Evolutionary conservation across 176 grass and related monocot genomes (phyloP), one percentile per base, ranked within the genome.

Genomic region (Oryza rufipogon): DNA sequence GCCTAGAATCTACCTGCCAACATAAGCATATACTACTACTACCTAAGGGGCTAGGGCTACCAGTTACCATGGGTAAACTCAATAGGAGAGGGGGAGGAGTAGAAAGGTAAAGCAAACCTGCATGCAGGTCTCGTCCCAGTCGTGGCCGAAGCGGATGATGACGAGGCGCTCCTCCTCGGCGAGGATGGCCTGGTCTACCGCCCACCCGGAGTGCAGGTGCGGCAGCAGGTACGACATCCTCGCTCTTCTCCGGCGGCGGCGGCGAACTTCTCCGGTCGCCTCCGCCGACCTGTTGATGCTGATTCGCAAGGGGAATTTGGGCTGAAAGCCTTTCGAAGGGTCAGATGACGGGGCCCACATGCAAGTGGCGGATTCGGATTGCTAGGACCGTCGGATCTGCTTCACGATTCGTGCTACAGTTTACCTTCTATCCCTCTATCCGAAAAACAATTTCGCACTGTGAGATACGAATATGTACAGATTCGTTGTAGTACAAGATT

Each of bases 101-200:
- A 56, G 17, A 5, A 56, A 56, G 5, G 16, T 38, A 39, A 32
- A 32, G 38, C 34, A 6, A 39, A 95, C 93, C 91, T 96, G 96
- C 91, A 99, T 99, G 36, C 96, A 99, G 16, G 96, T 99, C 83
- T 99, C 93, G 81, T 99, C 96, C 93, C 93, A 99, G 81, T 99
- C 91, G 77, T 99, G 96, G 86, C 96, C 96, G 71, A 99, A 99
- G 71, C 96, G 96, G 39, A 99, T 94, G 89, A 99, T 82, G 81
- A 99, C 96, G 78, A 99, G 91, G 52, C 96, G 96, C 86, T 99
- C 93, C 96, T 99, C 93, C 87, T 99, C 93, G 60, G 93, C 96
- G 71, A 99, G 78, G 80, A 99, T 99, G 70, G 96, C 93, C 96
- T 99, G 93, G 86, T 99, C 93, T 71, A 99, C 96, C 58, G 96